phyloP scores from a whole-genome alignment of 2,329 filamentous ascomycete species.

The Acrocalymma vagum region DNA sequence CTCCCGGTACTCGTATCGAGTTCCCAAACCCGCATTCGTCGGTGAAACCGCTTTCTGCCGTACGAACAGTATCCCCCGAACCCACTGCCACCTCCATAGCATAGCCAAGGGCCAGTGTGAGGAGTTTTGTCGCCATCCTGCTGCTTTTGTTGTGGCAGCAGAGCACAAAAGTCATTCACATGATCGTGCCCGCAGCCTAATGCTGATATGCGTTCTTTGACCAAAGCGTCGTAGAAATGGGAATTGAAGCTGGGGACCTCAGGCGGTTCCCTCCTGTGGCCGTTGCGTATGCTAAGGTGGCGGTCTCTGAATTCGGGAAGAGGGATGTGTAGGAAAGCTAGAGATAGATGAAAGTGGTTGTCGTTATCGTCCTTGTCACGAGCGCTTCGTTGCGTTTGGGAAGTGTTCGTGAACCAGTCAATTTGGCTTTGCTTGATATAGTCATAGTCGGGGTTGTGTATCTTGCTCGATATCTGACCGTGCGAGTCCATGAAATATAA shows the following conservation, averaged over 20 bases:
- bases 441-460: conserved; percentile 84
- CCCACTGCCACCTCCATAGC: conserved; percentile 88
- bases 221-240: conserved; percentile 85
- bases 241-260: conserved; percentile 88
- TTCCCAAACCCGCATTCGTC: conserved; percentile 85
- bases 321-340: conserved; percentile 95
- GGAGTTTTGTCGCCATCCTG: conserved; percentile 15
- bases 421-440: conserved; percentile 94
- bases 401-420: conserved; percentile 85
- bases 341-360: conserved; percentile 86
- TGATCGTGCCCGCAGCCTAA: conserved; percentile 94
- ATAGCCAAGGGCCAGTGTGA: conserved; percentile 55
- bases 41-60: conserved; percentile 71
- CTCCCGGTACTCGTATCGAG: conserved; percentile 88
- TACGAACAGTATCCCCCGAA: conserved; percentile 95
- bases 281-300: conserved; percentile 64
- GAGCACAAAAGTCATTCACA: conserved; percentile 90
- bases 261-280: conserved; percentile 80
- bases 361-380: conserved; percentile 74
- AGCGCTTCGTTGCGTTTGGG: conserved; percentile 67
- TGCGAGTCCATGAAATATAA: conserved; percentile 92
- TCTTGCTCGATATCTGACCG: conserved; percentile 84
- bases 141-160: conserved; percentile 32
- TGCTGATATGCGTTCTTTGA: conserved; percentile 81
- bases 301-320: conserved; percentile 80